Evolutionary conservation across 371 early-diverging fungal species (phyloP), one percentile per base, ranked within the genome.

Genomic region (Chytridium lagenaria): DNA sequence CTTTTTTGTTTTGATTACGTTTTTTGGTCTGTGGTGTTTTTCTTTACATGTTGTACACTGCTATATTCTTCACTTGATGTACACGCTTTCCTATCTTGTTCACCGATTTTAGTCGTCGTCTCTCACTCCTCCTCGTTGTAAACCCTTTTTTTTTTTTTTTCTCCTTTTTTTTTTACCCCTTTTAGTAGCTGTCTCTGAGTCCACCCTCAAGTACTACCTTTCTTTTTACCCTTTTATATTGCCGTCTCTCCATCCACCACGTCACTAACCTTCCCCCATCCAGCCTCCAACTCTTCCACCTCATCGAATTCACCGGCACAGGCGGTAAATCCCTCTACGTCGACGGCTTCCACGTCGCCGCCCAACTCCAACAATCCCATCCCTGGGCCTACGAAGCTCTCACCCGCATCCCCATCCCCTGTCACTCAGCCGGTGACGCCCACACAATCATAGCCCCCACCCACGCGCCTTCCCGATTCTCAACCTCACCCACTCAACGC

Each of bases 351-450:
- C 67, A 86, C 49, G 89, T 90, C 2, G 95, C 95, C 23, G 59
- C 80, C 30, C 81, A 89, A 51, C 83, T 96, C 31, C 86, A 90
- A 70, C 74, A 80, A 34, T 33, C 74, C 19, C 72, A 87, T 40
- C 90, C 93, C 0, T 79, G 86, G 44, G 88, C 92, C 0, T 93
- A 92, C 79, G 81, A 87, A 7, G 83, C 86, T 0, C 83, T 96
- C 15, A 85, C 92, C 1, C 83, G 77, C 2, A 82, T 89, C 19
- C 79, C 71, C 0, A 77, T 93, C 12, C 87, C 91, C 0, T 85
- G 92, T 0, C 94, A 94, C 77, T 87, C 88, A n/a, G 94, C 94
- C n/a, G 96, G 95, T 15, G 95, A 95, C 81, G 83, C 80, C 31
- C 70, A 85, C 28, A 83, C 87, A 16, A 75, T 90, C 70, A 90